Percentiles rank a stretch among this genome's conserved stretches.
phyloP scores from a whole-genome alignment of 2,329 filamentous ascomycete species.

The Fusarium guadeloupense region DNA sequence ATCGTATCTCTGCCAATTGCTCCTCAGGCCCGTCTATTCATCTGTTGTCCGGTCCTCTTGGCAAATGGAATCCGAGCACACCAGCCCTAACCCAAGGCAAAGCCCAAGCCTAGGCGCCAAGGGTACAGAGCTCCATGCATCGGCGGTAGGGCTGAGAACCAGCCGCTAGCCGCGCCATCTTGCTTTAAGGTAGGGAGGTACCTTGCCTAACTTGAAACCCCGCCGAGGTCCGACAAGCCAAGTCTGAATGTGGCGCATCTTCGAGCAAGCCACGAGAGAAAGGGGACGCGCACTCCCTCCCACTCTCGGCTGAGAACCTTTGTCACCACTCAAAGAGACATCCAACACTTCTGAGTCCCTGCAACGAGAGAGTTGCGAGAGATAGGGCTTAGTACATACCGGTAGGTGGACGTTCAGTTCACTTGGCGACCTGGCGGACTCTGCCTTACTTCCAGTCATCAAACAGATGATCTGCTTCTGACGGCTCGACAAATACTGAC shows the following conservation, averaged over 20 bases:
- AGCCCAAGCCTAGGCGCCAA: slow-evolving; percentile 9
- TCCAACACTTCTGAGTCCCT: neutral
- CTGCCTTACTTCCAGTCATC: slow-evolving; percentile 7
- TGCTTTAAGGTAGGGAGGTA: too few relatives aligned
- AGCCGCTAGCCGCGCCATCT: slow-evolving; percentile 10
- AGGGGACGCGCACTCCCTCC: slow-evolving; percentile 3
- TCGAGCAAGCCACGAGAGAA: slow-evolving; percentile 4
- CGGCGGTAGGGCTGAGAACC: slow-evolving; percentile 20
- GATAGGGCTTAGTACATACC: slow-evolving; percentile 30
- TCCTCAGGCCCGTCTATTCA: neutral
- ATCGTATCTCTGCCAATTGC: neutral
- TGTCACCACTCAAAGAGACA: neutral
- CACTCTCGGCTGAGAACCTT: slow-evolving; percentile 7
- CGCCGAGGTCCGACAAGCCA: neutral
- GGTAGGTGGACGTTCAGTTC: neutral
- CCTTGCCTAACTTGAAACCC: neutral
- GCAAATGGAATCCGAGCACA: slow-evolving; percentile 3
- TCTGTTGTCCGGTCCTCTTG: neutral
- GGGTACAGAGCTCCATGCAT: neutral
- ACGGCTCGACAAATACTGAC: too few relatives aligned
- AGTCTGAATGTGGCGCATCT: slow-evolving; percentile 8
- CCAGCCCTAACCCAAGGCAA: slow-evolving; percentile 23
- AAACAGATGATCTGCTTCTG: neutral
- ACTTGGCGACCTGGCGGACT: neutral
- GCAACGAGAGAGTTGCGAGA: neutral